These are phyloP conservation scores for Suhomyces kunorum DNA, from an alignment of 1,139 yeast genomes.

Conservation along the genomic window DNA sequence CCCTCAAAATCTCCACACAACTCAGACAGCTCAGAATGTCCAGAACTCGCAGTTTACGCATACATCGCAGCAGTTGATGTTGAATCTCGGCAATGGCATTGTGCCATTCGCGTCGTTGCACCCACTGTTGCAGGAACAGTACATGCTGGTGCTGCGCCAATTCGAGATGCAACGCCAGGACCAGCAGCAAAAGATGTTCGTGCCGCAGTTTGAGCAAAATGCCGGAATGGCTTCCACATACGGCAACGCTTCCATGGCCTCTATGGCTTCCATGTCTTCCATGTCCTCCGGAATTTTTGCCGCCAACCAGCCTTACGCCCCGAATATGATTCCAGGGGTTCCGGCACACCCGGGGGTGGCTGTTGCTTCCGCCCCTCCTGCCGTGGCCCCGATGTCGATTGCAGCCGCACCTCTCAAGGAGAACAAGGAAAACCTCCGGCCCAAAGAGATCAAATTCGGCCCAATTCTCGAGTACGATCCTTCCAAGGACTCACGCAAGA, in stretches of 20 bases:
- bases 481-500: conserved; percentile 30
- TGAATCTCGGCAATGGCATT: conserved; percentile 22
- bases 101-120: conserved; percentile 24
- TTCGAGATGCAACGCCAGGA: conserved; percentile 14
- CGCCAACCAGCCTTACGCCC: conserved; percentile 1
- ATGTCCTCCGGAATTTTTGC: not conserved
- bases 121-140: conserved; percentile 22
- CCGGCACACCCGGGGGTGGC: conserved; percentile 4
- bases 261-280: too few relatives aligned
- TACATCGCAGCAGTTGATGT: conserved; percentile 24
- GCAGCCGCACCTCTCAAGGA: conserved; percentile 7
- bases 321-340: not conserved
- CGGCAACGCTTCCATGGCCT: too few relatives aligned
- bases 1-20: not conserved
- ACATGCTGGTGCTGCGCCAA: conserved; percentile 20
- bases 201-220: conserved; percentile 6
- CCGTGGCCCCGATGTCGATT: not conserved
- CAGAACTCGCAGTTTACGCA: conserved; percentile 3
- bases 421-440: conserved; percentile 24
- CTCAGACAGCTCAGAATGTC: too few relatives aligned
- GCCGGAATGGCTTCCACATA: too few relatives aligned
- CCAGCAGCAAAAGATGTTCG: conserved; percentile 9
- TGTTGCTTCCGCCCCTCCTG: not conserved
- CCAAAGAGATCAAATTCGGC: conserved; percentile 40
- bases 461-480: conserved; percentile 48